These are phyloP conservation scores for Mytilinidion resinicola DNA, from an alignment of 495 filamentous ascomycete species.

Conservation along the genomic window DNA sequence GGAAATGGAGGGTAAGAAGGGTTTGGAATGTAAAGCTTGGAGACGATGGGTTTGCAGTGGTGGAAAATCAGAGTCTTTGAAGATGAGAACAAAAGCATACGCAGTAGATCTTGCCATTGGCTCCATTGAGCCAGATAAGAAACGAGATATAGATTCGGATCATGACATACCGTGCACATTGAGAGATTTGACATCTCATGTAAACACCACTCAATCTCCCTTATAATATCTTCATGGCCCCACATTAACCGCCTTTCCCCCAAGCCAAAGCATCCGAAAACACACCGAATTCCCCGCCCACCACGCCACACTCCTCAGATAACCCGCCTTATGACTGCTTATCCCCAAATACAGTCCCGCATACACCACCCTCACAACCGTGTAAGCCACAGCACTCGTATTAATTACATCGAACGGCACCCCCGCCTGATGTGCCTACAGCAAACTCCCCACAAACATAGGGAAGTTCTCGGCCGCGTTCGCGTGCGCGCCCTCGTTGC, in stretches of 20 bases:
- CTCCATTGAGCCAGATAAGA: no score
- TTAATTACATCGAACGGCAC: neutral
- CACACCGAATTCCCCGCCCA: neutral
- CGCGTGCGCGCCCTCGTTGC: constrained; percentile 43
- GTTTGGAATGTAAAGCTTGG: no score
- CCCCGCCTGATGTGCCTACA: neutral
- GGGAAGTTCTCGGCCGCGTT: constrained; percentile 47
- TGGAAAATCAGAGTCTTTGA: no score
- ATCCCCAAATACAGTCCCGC: neutral
- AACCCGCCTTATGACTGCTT: neutral
- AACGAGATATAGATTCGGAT: no score
- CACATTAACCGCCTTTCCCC: neutral
- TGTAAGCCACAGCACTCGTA: neutral
- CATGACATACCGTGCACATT: no score
- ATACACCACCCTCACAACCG: neutral
- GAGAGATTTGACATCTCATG: no score
- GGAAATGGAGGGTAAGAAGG: no score
- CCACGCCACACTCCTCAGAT: neutral
- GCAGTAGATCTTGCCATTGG: no score
- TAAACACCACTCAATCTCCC: no score
- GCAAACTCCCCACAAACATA: constrained; percentile 37
- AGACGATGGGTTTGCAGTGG: no score
- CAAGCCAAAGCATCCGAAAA: neutral
- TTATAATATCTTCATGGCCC: no score
- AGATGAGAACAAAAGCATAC: no score